A percentile compares a stretch with the other conserved stretches of the same genome.
These are phyloP conservation scores for Verruconis gallopava DNA, from an alignment of 2,329 filamentous ascomycete genomes.

Conservation along the genomic window DNA sequence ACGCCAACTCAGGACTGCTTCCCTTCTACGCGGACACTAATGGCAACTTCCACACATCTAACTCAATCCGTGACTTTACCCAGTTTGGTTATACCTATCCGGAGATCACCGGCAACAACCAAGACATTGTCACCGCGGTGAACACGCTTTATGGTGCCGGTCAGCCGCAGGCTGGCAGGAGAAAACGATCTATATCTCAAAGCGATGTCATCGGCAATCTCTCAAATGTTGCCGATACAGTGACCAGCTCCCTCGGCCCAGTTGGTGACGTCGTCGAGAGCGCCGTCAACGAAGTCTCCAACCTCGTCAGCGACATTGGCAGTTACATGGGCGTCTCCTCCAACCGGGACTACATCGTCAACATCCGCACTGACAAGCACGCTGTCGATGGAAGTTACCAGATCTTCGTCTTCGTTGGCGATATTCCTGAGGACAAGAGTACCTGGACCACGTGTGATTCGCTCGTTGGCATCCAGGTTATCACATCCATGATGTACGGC, in stretches of 20 bases:
- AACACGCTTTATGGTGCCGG: constrained; percentile 46
- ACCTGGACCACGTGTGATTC: constrained; percentile 42
- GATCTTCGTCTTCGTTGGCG: constrained; percentile 56
- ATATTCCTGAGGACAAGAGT: constrained; percentile 30
- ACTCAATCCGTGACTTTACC: constrained; percentile 43
- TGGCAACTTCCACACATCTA: constrained; percentile 56
- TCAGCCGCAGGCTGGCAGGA: background rate
- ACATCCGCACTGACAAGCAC: constrained; percentile 48
- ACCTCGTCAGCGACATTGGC: constrained; percentile 23
- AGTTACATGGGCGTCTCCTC: constrained; percentile 5
- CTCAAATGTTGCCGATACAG: background rate
- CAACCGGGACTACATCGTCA: constrained; percentile 48
- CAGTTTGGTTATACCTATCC: constrained; percentile 64
- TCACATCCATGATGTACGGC: constrained; percentile 24
- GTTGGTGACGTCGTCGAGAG: background rate
- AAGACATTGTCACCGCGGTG: constrained; percentile 38
- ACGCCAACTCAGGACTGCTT: constrained; percentile 40
- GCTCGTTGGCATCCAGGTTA: constrained; percentile 48
- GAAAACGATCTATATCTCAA: background rate
- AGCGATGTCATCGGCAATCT: background rate
- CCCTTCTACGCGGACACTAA: constrained; percentile 51
- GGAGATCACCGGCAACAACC: constrained; percentile 38
- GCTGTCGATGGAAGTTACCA: constrained; percentile 45
- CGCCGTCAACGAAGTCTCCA: constrained; percentile 14
- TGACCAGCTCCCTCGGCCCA: background rate